A percentile compares a stretch with the other conserved stretches of the same genome.
Evolutionary conservation across 2,329 filamentous ascomycete species (phyloP).

Genomic region (Colletotrichum siamense): DNA sequence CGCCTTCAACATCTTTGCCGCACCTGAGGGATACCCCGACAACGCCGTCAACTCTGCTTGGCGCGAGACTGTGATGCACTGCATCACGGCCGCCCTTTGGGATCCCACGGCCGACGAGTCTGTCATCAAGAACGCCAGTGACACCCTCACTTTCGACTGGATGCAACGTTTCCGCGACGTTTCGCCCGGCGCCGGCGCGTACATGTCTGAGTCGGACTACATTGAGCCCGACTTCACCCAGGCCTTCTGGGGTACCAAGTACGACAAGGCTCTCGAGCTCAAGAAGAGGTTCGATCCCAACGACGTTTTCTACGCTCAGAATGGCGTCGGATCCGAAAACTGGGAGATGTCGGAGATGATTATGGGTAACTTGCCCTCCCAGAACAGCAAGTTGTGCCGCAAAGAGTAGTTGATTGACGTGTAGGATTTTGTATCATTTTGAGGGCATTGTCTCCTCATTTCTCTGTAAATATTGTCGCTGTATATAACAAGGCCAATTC

Average conservation of each 20-base stretch:
- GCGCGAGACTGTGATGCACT: slow-evolving; percentile 43
- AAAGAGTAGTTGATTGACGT: background rate
- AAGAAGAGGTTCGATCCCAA: slow-evolving; percentile 23
- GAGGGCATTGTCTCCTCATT: background rate
- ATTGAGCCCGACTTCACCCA: slow-evolving; percentile 24
- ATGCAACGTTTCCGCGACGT: slow-evolving; percentile 40
- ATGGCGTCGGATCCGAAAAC: slow-evolving; percentile 21
- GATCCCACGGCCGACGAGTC: slow-evolving; percentile 39
- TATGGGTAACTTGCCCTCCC: slow-evolving; percentile 22
- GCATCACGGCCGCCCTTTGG: slow-evolving; percentile 30
- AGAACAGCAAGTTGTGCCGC: slow-evolving; percentile 27
- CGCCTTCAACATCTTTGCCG: slow-evolving; percentile 33
- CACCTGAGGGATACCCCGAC: slow-evolving; percentile 29
- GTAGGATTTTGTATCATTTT: background rate
- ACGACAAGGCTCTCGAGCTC: slow-evolving; percentile 15
- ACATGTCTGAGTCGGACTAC: slow-evolving; percentile 29
- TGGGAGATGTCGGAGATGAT: slow-evolving; percentile 23
- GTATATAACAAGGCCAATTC: background rate
- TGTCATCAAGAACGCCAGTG: slow-evolving; percentile 31
- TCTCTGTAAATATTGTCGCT: slow-evolving; percentile 13
- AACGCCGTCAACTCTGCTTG: slow-evolving; percentile 55
- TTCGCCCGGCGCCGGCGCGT: slow-evolving; percentile 23
- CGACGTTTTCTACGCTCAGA: slow-evolving; percentile 23
- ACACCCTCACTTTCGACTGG: slow-evolving; percentile 30
- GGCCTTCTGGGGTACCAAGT: slow-evolving; percentile 25